phyloP scores from a whole-genome alignment of 202 grass and related monocot species.

The Carex sylvatica region DNA sequence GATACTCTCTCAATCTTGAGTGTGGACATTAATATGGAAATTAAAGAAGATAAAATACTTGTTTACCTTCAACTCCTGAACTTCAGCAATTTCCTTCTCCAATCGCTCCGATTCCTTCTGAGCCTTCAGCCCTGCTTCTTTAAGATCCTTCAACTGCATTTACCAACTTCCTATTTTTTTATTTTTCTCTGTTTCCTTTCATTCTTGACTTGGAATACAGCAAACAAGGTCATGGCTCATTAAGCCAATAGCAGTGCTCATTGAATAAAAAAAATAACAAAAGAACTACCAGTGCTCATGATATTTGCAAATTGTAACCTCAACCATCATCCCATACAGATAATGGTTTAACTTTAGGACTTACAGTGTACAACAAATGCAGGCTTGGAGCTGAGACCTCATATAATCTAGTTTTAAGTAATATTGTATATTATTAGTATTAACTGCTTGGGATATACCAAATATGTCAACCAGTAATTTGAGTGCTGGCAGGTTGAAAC shows the following conservation, averaged over 20 bases:
- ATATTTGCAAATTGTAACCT: neutral
- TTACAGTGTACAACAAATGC: neutral
- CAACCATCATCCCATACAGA: neutral
- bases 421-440: neutral
- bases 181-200: neutral
- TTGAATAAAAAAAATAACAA: too few relatives aligned
- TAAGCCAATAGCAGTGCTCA: neutral
- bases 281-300: too few relatives aligned
- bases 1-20: neutral
- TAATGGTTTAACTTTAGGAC: neutral
- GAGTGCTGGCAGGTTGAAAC: neutral
- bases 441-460: neutral
- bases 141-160: slow-evolving; percentile 59
- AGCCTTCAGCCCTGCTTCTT: slow-evolving; percentile 68
- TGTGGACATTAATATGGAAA: slow-evolving; percentile 1
- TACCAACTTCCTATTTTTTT: neutral
- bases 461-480: neutral
- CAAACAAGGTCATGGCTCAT: neutral
- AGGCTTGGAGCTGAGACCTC: neutral
- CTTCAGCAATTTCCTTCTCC: slow-evolving; percentile 81
- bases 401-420: neutral
- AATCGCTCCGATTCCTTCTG: slow-evolving; percentile 57
- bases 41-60: neutral
- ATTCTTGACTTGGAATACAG: neutral
- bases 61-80: slow-evolving; percentile 71